Percentiles rank a stretch among this genome's conserved stretches.
Conservation (phyloP, 164 flowering plant species). For the Umbilicus rupestris region DNA sequence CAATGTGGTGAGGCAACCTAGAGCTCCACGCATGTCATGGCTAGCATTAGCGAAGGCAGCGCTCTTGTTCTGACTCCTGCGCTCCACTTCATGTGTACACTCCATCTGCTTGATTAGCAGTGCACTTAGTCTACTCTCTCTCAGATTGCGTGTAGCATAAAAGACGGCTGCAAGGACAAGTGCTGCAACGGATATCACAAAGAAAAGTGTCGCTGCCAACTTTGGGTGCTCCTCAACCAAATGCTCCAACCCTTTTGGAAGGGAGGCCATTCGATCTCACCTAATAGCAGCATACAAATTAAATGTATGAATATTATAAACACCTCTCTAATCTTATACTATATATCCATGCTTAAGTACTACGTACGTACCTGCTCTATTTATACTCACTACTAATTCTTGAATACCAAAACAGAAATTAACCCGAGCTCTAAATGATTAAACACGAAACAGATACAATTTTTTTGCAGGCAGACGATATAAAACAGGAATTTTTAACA, state of each 20-base stretch:
- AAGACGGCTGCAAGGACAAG: not conserved
- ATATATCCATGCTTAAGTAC: too few relatives aligned
- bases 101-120: slow-evolving; percentile 63
- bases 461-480: too few relatives aligned
- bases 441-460: too few relatives aligned
- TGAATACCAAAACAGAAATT: too few relatives aligned
- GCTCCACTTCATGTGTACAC: slow-evolving; percentile 75
- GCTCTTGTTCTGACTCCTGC: slow-evolving; percentile 68
- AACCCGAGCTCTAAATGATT: too few relatives aligned
- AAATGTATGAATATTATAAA: too few relatives aligned
- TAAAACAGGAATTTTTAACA: too few relatives aligned
- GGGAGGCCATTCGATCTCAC: too few relatives aligned
- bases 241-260: not conserved
- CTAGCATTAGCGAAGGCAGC: slow-evolving; percentile 63
- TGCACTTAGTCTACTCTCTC: slow-evolving; percentile 12
- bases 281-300: too few relatives aligned
- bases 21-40: slow-evolving; percentile 63
- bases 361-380: too few relatives aligned
- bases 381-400: too few relatives aligned
- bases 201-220: not conserved
- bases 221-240: not conserved
- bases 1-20: slow-evolving; percentile 49
- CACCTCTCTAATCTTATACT: too few relatives aligned
- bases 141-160: not conserved
- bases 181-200: not conserved